A percentile compares a stretch with the other conserved stretches of the same genome.
phyloP scores from a whole-genome alignment of 2,329 filamentous ascomycete genomes.

The Penicillium sp. region DNA sequence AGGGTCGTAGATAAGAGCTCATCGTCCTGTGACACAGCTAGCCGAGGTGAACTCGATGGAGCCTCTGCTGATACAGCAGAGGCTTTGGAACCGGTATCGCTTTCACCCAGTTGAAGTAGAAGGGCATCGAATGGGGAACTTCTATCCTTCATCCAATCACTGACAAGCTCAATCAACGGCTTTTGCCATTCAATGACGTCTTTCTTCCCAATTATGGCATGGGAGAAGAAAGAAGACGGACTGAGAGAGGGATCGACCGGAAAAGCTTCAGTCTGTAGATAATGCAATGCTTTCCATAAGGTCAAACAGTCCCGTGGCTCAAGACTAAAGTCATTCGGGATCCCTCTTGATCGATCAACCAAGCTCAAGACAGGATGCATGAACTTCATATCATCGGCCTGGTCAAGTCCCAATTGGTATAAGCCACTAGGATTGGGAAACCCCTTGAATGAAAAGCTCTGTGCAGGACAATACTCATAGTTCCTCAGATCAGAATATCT shows the following conservation, averaged over 20 bases:
- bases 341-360: constrained; percentile 60
- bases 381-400: constrained; percentile 54
- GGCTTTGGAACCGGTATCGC: neutral
- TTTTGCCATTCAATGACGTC: constrained; percentile 68
- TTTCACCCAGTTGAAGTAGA: constrained; percentile 46
- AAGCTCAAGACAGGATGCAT: constrained; percentile 68
- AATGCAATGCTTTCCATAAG: constrained; percentile 65
- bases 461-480: constrained; percentile 62
- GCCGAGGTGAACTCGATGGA: neutral
- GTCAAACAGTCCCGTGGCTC: constrained; percentile 70
- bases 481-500: constrained; percentile 79
- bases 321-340: constrained; percentile 67
- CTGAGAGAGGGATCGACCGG: constrained; percentile 39
- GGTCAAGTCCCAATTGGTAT: constrained; percentile 48
- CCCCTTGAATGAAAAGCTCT: constrained; percentile 53
- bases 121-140: constrained; percentile 55
- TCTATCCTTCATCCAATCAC: constrained; percentile 59
- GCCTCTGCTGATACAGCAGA: neutral
- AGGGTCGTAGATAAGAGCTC: constrained; percentile 51
- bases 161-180: constrained; percentile 59
- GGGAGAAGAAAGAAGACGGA: constrained; percentile 41
- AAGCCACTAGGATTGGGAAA: constrained; percentile 36
- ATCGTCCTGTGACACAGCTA: constrained; percentile 5
- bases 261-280: constrained; percentile 54
- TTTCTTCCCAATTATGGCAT: constrained; percentile 59